Base-by-base conservation (phyloP, 169 alveolate species). In the Plasmodium vinckei region DNA sequence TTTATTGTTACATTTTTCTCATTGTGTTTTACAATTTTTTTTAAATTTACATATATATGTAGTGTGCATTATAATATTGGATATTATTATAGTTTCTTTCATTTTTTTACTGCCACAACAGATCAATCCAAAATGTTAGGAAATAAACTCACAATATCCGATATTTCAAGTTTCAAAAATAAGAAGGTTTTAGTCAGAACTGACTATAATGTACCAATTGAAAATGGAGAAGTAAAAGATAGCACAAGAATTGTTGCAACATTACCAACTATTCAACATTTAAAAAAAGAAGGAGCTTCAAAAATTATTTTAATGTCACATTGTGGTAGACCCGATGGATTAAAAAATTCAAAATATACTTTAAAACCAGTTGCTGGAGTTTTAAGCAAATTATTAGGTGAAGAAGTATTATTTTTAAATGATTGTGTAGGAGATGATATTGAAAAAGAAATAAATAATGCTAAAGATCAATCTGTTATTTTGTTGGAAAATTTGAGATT, bases 261-360 rank as follows among this genome's bases (percentile, higher is more conserved):
- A 23, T 84, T 98, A 47, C 99, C 99, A 27, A 95, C 99, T 54
- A 97, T 98, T 73, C 93, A 97, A 89, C 95, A 93, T 91, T 95
- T 96, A 25, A 88, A 97, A 39, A 97, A 97, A 17, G 88, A 97
- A 87, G 97, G 97, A 15, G 99, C 99, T 46, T 93, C 95, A 63
- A 84, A 97, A 25, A 95, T 98, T 39, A 96, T 98, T 5, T 87
- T 98, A 60, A 96, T 97, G 96, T 96, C 99, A 9, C 99, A 98
- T 89, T 93, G 98, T 57, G 99, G 99, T 12, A 95, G 99, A 65
- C 99, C 99, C 5, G 97, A 98, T 86, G 99, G 99, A 13, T 69
- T 88, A 49, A 94, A 95, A 71, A 95, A 94, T 67, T 94, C 86
- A 57, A 96, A 97, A 88, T 95, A 92, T 95, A 95, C 99, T n/a